Percentiles rank a stretch among this genome's conserved stretches.
Conservation (phyloP, 1,139 yeast species). For the Kodamaea alishanica region DNA sequence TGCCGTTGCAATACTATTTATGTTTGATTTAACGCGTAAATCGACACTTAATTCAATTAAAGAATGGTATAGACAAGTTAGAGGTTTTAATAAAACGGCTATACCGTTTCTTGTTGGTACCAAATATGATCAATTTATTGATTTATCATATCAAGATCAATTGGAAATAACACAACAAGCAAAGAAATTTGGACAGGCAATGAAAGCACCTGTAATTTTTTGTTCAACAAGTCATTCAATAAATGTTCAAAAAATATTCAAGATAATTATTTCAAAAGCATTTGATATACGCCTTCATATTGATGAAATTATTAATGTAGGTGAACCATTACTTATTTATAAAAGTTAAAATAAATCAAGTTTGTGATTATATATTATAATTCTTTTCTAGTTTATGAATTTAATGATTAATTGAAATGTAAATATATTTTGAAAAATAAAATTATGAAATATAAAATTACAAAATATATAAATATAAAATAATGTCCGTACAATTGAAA, state of each 20-base stretch:
- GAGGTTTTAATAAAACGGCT: conserved; percentile 89
- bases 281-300: conserved; percentile 81
- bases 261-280: conserved; percentile 85
- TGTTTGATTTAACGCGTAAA: conserved; percentile 89
- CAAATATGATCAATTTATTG: conserved; percentile 84
- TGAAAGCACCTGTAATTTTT: conserved; percentile 87
- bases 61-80: conserved; percentile 93
- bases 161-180: conserved; percentile 83
- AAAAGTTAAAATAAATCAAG: conserved; percentile 30
- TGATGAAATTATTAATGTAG: conserved; percentile 78
- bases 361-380: neutral
- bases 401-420: neutral
- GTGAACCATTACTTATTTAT: conserved; percentile 86
- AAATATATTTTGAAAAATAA: neutral
- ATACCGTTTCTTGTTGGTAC: conserved; percentile 93
- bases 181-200: conserved; percentile 81
- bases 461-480: neutral
- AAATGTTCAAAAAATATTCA: conserved; percentile 91
- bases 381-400: neutral
- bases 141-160: conserved; percentile 77
- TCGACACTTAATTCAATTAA: conserved; percentile 82
- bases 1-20: conserved; percentile 87
- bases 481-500: conserved; percentile 15
- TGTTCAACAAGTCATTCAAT: conserved; percentile 93
- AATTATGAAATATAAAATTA: neutral